Evolutionary conservation across 768 basidiomycete species (phyloP), one percentile per base, ranked within the genome.

Genomic region (Tulasnella sp.): DNA sequence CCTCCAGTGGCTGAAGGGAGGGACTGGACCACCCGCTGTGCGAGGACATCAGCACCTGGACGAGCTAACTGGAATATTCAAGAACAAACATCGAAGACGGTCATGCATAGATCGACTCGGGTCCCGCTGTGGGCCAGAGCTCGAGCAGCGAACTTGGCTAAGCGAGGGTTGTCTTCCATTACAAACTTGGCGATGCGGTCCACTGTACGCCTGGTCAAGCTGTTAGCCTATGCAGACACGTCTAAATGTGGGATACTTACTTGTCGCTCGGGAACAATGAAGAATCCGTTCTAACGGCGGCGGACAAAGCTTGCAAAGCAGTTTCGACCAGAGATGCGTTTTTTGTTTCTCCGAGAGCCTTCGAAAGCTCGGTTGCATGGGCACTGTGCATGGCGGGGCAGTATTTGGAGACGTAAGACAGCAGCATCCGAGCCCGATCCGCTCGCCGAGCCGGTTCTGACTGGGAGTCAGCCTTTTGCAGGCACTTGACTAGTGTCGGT

Each of bases 91-190:
- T 93, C 90, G 40, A 95, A 87, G 14, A 94, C 86, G 14, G 89
- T 85, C 0, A 84, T 83, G 81, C 92, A 91, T 0, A 87, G 81
- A 2, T 88, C 86, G 9, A 88, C 87, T 19, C 88, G 87, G 71
- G 90, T 87, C 82, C 89, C 90, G 52, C 88, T 88, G 76, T 88
- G 89, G 0, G 92, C 89, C 31, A 97, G 83, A 44, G 94, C 87
- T 31, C 96, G 89, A 2, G 94, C 91, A 1, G 95, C 93, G 84
- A 94, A 97, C 84, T 98, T 98, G 27, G 95, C 93, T 81, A 92
- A 90, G 31, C 89, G 88, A 36, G 87, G 86, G 76, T 92, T 89
- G 5, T 89, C 88, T 36, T 90, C 90, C 40, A 91, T 82, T 0
- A 89, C 92, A 81, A 90, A 89, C 58, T 89, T 89, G 75, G 85